Evolutionary conservation across 768 basidiomycete genomes (phyloP).

Genomic region (Imleria badia): DNA sequence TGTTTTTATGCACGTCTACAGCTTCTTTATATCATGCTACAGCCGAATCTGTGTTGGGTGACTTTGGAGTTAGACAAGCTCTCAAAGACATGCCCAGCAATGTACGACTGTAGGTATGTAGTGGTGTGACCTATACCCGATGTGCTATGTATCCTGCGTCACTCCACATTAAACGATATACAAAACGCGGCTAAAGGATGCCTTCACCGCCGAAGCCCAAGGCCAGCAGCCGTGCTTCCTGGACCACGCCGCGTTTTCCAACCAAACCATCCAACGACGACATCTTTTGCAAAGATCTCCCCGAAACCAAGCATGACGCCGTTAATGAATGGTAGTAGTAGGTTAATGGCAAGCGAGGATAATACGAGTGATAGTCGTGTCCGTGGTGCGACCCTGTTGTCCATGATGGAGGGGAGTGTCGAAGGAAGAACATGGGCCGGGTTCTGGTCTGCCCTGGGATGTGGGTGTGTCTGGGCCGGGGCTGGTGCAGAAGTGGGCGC

Average conservation of each 20-base stretch:
- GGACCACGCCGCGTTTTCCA: conserved; percentile 37
- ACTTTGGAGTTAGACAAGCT: conserved; percentile 60
- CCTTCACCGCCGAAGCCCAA: conserved; percentile 27
- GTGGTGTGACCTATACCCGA: background rate
- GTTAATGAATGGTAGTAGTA: conserved; percentile 86
- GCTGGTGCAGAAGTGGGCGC: conserved; percentile 6
- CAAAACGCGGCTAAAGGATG: background rate
- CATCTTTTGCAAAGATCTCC: conserved; percentile 85
- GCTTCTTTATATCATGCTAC: background rate
- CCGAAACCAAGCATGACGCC: conserved; percentile 97
- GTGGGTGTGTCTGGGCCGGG: conserved; percentile 14
- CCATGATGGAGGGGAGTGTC: conserved; percentile 70
- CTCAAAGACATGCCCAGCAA: conserved; percentile 54
- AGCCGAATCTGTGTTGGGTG: conserved; percentile 60
- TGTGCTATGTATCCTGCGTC: background rate
- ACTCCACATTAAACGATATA: background rate
- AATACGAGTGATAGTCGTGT: conserved; percentile 68
- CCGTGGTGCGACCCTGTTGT: conserved; percentile 60
- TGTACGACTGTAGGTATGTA: conserved; percentile 41
- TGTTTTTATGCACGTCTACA: background rate
- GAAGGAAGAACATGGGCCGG: conserved; percentile 36
- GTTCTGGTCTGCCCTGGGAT: conserved; percentile 23
- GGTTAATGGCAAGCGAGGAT: conserved; percentile 78
- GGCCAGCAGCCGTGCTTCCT: conserved; percentile 21
- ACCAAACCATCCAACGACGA: conserved; percentile 56